Base-by-base conservation (phyloP, 192 early-diverging fungal genomes). In the Podila verticillata region DNA sequence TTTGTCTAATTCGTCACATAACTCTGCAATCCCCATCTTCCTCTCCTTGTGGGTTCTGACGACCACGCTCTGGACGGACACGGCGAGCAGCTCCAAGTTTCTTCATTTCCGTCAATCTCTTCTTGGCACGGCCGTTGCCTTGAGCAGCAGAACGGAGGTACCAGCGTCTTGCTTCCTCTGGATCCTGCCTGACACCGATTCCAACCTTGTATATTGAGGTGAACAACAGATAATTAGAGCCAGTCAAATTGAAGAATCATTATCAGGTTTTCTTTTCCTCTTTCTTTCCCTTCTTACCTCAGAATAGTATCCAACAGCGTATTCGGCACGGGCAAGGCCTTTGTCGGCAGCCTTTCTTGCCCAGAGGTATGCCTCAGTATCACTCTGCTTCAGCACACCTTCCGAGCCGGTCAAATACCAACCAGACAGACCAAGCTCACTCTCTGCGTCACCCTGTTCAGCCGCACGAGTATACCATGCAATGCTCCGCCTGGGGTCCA, bases 391-490 rank as follows among this genome's bases (percentile, higher is more conserved):
- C 75, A 99, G 78, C 12, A 96, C 89, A 15, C 91, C 92, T 65
- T 99, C 96, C 7, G 95, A 91, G 31, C 96, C 96, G 1, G 97
- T 98, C 74, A 99, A 85, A 74, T 99, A 99, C 98, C 98, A 99
- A 5, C 97, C 98, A 1, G 97, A 96, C 7, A 99, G 86, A 20
- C 95, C 96, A 35, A 99, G 84, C 74, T 96, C 96, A 4, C 95
- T 93, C 30, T 99, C 96, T 4, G 91, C 83, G 70, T 99, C 92
- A 29, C 92, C 91, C 75, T 96, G 93, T 73, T 97, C 94, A 7
- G 97, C 98, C 1, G 97, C 95, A 9, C 89, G 86, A 26, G 96
- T 94, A 88, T 99, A 99, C 96, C 97, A 99, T 4, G 92, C 94
- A 74, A 99, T 98, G 29, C 96, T 97, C 57, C 92, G 86, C 28